Base-by-base conservation (phyloP, 2,329 filamentous ascomycete species). In the Aspergillus unguis region DNA sequence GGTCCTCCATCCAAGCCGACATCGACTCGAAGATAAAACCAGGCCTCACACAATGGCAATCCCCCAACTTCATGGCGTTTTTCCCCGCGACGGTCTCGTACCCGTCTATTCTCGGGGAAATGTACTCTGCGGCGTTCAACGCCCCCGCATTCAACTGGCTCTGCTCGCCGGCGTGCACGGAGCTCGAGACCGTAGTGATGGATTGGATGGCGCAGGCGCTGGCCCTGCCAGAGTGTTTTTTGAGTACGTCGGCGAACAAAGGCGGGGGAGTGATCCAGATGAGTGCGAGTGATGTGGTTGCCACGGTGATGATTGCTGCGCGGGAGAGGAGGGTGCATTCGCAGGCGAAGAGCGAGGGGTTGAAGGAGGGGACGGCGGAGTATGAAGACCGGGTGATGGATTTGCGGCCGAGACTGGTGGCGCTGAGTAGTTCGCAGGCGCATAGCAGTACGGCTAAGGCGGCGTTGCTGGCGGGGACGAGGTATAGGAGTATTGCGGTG, bases 81-180 rank as follows among this genome's bases (percentile, higher is more conserved):
- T 97, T 94, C 74, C 88, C 92, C 1, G 90, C 90, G 45, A 85
- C 84, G 26, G 85, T 86, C 48, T 89, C 87, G 33, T 96, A 87
- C 67, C 91, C 92, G 0, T 75, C 85, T 28, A 92, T 96, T 70
- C 80, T 97, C 8, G 92, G 90, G 23, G 92, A 97, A 74, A 85
- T 97, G 77, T 97, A 96, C 77, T 90, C 85, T 40, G 86, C 89
- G 4, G 87, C 90, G 5, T 92, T 96, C 73, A 94, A 85, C 9
- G 89, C 89, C 11, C 90, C 92, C 1, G 90, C 90, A 36, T 97
- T 97, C 79, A 97, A 97, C 74, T 97, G 92, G 92, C 85, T 96
- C 58, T 96, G 92, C 74, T 91, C 86, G 5, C 92, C 92, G 0
- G 91, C 88, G 5, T 86, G 94, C 17, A 97, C 92, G 0, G 92